Evolutionary conservation across 768 basidiomycete species (phyloP).

Genomic region (Podaxis sp.): DNA sequence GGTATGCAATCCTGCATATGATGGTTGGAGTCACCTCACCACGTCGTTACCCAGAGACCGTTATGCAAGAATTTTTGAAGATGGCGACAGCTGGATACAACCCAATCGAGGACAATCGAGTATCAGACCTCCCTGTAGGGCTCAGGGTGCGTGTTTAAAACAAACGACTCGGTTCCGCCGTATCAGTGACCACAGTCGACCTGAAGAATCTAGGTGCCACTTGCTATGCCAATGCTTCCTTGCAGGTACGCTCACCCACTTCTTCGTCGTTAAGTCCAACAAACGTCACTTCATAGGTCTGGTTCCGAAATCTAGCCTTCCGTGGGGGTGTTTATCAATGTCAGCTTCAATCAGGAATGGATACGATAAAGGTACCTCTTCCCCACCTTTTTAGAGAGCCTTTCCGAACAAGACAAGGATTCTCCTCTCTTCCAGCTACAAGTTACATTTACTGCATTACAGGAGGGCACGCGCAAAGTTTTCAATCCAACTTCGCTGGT

Average conservation of each 20-base stretch:
- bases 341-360: conserved; percentile 48
- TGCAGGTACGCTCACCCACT: conserved; percentile 55
- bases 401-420: conserved; percentile 37
- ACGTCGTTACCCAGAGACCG: conserved; percentile 33
- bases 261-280: neutral
- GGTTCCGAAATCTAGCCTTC: conserved; percentile 86
- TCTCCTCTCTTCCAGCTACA: conserved; percentile 78
- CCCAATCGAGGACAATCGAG: conserved; percentile 46
- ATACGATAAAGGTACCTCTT: conserved; percentile 32
- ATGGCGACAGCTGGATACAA: conserved; percentile 47
- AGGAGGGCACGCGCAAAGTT: conserved; percentile 60
- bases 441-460: conserved; percentile 81
- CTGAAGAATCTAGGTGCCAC: conserved; percentile 98
- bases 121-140: conserved; percentile 63
- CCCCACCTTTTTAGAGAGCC: neutral
- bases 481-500: conserved; percentile 86
- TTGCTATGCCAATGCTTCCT: conserved; percentile 93
- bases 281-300: conserved; percentile 51
- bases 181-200: neutral
- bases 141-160: conserved; percentile 49
- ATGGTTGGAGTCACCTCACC: conserved; percentile 6
- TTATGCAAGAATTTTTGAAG: conserved; percentile 48
- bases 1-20: conserved; percentile 31
- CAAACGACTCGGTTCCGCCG: neutral
- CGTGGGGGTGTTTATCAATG: conserved; percentile 81